Evolutionary conservation across 1,284 basidiomycete species (phyloP).

Genomic region (Grifola frondosa): DNA sequence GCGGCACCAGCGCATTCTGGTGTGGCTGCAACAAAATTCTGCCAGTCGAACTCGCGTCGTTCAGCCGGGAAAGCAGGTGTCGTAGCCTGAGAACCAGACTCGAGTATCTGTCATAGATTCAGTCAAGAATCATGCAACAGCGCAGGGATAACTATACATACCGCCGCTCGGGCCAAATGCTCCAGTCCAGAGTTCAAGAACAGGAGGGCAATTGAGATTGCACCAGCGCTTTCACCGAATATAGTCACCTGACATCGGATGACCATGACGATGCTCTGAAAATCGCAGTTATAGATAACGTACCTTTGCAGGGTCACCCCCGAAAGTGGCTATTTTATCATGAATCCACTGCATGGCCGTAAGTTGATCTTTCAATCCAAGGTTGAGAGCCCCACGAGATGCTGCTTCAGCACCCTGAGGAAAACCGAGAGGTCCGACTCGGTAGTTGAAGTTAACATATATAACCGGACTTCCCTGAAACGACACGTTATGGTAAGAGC

Average conservation of each 20-base stretch:
- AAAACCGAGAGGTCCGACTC: conserved; percentile 49
- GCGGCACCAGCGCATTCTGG: conserved; percentile 8
- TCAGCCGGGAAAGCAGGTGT: conserved; percentile 10
- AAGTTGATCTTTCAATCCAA: conserved; percentile 46
- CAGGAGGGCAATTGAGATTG: conserved; percentile 43
- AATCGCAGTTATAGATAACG: neutral
- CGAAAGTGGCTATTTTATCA: conserved; percentile 45
- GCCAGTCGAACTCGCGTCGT: conserved; percentile 11
- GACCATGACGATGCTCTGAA: too few species aligned
- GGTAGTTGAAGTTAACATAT: conserved; percentile 59
- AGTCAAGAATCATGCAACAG: neutral
- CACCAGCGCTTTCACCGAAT: conserved; percentile 55
- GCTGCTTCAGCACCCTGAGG: conserved; percentile 47
- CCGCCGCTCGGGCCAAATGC: conserved; percentile 42
- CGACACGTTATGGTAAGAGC: too few species aligned
- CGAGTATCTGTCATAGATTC: conserved; percentile 7
- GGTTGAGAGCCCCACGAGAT: conserved; percentile 38
- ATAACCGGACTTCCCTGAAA: conserved; percentile 55
- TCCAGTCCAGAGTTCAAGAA: conserved; percentile 43
- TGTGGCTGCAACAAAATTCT: conserved; percentile 9
- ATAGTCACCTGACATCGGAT: conserved; percentile 42
- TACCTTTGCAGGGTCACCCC: conserved; percentile 48
- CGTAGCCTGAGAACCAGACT: conserved; percentile 14
- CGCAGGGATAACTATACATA: conserved; percentile 24
- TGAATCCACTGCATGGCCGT: conserved; percentile 49